Conservation (phyloP, 2,329 filamentous ascomycete species). For the Trichoderma hamatum region DNA sequence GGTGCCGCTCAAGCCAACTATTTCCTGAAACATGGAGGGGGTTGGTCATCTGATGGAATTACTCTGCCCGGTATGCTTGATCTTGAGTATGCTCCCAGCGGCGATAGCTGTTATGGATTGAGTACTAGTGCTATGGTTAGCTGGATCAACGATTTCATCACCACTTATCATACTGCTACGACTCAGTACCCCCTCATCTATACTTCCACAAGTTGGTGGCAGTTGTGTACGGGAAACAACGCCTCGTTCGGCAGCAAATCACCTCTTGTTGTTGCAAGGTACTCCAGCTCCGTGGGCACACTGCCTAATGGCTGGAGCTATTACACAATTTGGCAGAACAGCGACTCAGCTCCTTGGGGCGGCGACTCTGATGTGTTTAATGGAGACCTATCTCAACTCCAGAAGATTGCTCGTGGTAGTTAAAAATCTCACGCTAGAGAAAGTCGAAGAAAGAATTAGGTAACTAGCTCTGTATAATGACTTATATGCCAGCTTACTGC, state of each 20-base stretch:
- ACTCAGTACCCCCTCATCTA: conserved; percentile 57
- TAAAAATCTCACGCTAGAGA: not conserved
- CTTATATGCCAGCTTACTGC: not conserved
- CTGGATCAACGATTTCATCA: conserved; percentile 58
- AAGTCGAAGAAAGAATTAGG: not conserved
- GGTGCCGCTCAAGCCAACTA: conserved; percentile 54
- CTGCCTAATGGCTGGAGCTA: conserved; percentile 56
- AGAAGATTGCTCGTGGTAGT: conserved; percentile 31
- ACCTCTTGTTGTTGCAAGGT: conserved; percentile 53
- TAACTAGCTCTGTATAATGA: not conserved
- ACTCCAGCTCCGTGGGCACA: conserved; percentile 45
- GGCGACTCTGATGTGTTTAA: conserved; percentile 34
- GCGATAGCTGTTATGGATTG: conserved; percentile 50
- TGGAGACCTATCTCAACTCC: conserved; percentile 30
- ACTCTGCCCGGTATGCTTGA: conserved; percentile 62
- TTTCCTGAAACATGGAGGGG: conserved; percentile 57
- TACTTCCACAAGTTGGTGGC: conserved; percentile 58
- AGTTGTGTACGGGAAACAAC: conserved; percentile 54
- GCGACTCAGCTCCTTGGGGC: conserved; percentile 29
- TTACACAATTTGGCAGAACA: conserved; percentile 53
- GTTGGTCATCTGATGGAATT: conserved; percentile 56
- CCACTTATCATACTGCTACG: conserved; percentile 51
- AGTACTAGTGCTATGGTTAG: conserved; percentile 50
- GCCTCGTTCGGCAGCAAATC: conserved; percentile 49
- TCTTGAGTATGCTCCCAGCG: conserved; percentile 49